Evolutionary conservation across 2,329 filamentous ascomycete species (phyloP), one percentile per base, ranked within the genome.

Genomic region (Truncatella angustata): DNA sequence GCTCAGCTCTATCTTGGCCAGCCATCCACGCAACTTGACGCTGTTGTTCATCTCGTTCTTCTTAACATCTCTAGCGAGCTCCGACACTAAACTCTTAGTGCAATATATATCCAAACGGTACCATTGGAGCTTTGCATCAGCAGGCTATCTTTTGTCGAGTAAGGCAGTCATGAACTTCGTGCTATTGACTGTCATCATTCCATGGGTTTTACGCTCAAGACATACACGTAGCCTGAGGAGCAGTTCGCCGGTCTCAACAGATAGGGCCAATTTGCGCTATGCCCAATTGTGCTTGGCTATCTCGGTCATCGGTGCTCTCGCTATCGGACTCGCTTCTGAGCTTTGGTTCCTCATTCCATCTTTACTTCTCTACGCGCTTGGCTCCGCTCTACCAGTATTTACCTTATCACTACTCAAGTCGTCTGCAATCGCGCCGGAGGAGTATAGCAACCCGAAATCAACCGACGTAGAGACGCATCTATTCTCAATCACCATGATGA

Each of bases 31-130:
- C 5, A 78, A 76, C 59, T 68, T 76, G 32, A 62, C 63, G 2
- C 62, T 79, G 2, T 58, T 78, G 2, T 69, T 79, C 1, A 45
- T 68, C 44, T 72, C 71, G 58, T 75, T 78, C 59, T 67, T 78
- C 49, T 69, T 79, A 51, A 74, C 75, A 1, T 74, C 76, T 11
- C 67, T 79, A 14, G 76, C 76, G 5, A 77, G 74, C 60, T 75
- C 76, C 20, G 76, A 79, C 55, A 79, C 76, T 14, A 79, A 77
- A 52, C 67, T 79, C 0, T 66, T 79, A 5, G 68, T 75, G 2
- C 75, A 78, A 52, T 79, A 78, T 56, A 78, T 79, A 55, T 79
- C 76, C 0, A 76, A 71, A 54, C 68, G 76, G 1, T 79, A 77
- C 36, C 49, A 60, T 18, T 78, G 76, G 76, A 68, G 65, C 0